Base-by-base conservation (phyloP, 495 filamentous ascomycete species). In the Mytilinidion resinicola region DNA sequence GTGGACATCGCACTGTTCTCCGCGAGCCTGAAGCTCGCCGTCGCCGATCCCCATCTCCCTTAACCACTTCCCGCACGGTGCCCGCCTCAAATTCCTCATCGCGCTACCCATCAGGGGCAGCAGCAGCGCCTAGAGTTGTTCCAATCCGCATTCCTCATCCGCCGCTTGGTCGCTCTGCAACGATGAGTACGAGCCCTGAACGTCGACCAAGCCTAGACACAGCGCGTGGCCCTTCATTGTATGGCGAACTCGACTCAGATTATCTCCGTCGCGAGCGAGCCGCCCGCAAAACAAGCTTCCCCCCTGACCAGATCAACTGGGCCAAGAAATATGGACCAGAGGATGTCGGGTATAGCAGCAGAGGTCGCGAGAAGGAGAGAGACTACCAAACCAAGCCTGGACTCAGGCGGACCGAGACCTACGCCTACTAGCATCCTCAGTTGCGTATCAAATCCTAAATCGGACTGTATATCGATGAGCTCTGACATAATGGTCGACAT, bases 1-100 rank as follows among this genome's bases (percentile, higher is more conserved):
- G 56, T 53, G 59, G 59, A 37, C 63, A 66, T 52, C 63, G 63
- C 55, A 62, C 59, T 25, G 48, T 66, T 48, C 38, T 57, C 37
- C 59, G 39, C 15, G 63, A 66, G 44, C 63, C 63, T 30, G 15
- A 11, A 7, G 54, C 30, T n/a, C 58, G 55, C 47, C 55, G 57
- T 43, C 55, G 59, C 38, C 35, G 55, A 35, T 66, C 63, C 1
- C 63, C 63, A 17, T 57, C 63, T 41, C 59, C 63, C 44, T 39
- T 61, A 17, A 33, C 33, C 7, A 14, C 46, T 51, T 19, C 48
- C 12, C 20, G 50, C 11, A 15, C 53, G 10, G 53, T 46, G 41
- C 56, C 56, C 8, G 36, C 35, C n/a, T 4, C 39, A 9, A 42
- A 2, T 2, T 14, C 59, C 53, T 8, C n/a, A 39, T 6, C 19